Conservation (phyloP, 2,329 filamentous ascomycete species). For the Ophiostoma ulmi region DNA sequence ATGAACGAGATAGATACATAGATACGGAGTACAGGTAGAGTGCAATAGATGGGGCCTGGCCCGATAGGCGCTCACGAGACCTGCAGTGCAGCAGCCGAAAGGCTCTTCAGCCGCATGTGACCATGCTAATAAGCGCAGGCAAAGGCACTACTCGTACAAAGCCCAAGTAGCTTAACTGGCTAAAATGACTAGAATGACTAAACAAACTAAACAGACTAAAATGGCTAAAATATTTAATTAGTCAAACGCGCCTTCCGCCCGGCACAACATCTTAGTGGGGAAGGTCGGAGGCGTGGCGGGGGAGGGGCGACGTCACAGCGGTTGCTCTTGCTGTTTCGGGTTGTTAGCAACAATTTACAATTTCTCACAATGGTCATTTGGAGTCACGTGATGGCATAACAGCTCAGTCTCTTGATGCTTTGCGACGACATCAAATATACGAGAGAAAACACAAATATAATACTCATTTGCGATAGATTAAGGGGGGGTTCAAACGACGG, state of each 20-base stretch:
- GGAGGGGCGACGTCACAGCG: neutral
- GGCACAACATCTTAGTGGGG: constrained; percentile 20
- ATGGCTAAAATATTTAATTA: constrained; percentile 17
- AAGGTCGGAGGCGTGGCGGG: constrained; percentile 15
- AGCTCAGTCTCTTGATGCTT: too few species aligned
- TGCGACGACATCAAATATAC: too few species aligned
- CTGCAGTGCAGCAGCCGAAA: constrained; percentile 22
- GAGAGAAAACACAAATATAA: too few species aligned
- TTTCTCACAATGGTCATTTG: too few species aligned
- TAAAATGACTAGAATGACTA: neutral
- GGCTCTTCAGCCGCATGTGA: constrained; percentile 30
- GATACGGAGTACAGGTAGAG: neutral
- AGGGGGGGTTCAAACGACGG: too few species aligned
- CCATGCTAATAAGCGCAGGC: constrained; percentile 20
- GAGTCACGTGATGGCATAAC: too few species aligned
- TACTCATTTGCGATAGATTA: too few species aligned
- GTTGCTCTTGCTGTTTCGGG: too few species aligned
- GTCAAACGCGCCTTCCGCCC: constrained; percentile 19
- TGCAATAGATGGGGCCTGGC: constrained; percentile 11
- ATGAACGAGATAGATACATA: constrained; percentile 5
- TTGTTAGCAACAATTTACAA: too few species aligned
- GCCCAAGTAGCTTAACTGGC: neutral
- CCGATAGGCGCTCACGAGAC: constrained; percentile 29
- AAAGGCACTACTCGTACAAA: constrained; percentile 14
- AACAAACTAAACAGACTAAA: neutral